Base-by-base conservation (phyloP, 2,329 filamentous ascomycete genomes). In the Xenosphaeropsis pyriputrescens region DNA sequence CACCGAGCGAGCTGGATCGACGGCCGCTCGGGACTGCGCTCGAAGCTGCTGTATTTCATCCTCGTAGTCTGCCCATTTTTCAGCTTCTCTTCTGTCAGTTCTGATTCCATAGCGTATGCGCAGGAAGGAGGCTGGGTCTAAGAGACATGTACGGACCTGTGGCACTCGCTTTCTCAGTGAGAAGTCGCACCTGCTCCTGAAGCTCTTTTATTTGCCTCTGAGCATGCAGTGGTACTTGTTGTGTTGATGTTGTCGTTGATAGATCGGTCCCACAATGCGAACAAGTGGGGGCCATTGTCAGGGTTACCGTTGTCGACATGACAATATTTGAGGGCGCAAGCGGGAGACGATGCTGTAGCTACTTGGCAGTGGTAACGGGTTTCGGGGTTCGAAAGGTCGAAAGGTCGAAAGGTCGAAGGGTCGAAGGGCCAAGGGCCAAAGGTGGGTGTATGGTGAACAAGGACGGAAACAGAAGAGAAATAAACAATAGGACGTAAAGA, bases 41-140 rank as follows among this genome's bases (percentile, higher is more conserved):
- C 72, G 72, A 39, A 85, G 64, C 33, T 59, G 63, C 33, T 72
- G 65, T 31, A 86, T 68, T 55, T 86, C 79, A 57, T 85, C 81
- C 59, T 89, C 83, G 65, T 85, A 86, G 61, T 85, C 79, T 51
- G 82, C 79, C 70, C 71, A 77, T 53, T 68, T 70, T 56, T 75
- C 70, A 44, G 74, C 68, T 54, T 65, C 65, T 16, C n/a, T 29
- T 26, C 22, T n/a, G 19, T 46, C 26, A 43, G 37, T 17, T 18
- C 8, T 26, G 22, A 26, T 26, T 5, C 22, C 8, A 26, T 26
- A 11, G 8, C 8, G 22, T 26, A 11, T 26, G 8, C 12, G 8
- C 22, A 26, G 12, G 22, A 26, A 26, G 22, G 22, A 26, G 3
- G 8, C 22, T 9, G 8, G 22, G n/a, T n/a, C n/a, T n/a, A n/a